These are phyloP conservation scores for Elymus sibiricus DNA, from an alignment of 176 grass and related monocot genomes.

Conservation along the genomic window DNA sequence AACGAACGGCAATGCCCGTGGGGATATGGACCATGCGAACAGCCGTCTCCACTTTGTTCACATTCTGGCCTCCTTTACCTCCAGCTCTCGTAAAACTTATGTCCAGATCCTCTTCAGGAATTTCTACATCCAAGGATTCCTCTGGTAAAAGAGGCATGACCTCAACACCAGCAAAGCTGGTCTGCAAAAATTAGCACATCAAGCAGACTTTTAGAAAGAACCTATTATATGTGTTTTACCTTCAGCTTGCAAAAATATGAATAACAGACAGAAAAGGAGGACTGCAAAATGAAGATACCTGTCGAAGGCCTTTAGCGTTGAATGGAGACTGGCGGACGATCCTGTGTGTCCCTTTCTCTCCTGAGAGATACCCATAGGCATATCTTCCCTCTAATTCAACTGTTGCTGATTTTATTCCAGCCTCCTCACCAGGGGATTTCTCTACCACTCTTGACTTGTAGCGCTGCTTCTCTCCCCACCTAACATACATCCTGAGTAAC, in stretches of 20 bases:
- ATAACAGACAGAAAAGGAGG: not conserved
- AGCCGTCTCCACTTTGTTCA: slow-evolving; percentile 97
- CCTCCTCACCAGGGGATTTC: slow-evolving; percentile 86
- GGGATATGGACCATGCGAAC: slow-evolving; percentile 96
- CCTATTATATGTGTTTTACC: not conserved
- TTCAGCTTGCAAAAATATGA: not conserved
- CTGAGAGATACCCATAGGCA: slow-evolving; percentile 94
- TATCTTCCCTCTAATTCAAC: slow-evolving; percentile 81
- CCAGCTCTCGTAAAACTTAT: slow-evolving; percentile 89
- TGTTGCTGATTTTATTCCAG: slow-evolving; percentile 95
- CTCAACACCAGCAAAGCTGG: slow-evolving; percentile 95
- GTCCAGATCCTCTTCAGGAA: slow-evolving; percentile 95
- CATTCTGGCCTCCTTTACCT: slow-evolving; percentile 96
- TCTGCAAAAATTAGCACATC: slow-evolving; percentile 42
- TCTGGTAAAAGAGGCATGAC: slow-evolving; percentile 92
- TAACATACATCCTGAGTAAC: slow-evolving; percentile 91
- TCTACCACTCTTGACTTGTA: slow-evolving; percentile 91
- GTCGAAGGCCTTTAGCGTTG: slow-evolving; percentile 94
- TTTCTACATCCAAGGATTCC: slow-evolving; percentile 78
- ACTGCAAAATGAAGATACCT: slow-evolving; percentile 46
- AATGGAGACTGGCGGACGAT: slow-evolving; percentile 96
- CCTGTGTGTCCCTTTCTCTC: slow-evolving; percentile 96
- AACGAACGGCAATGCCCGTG: slow-evolving; percentile 88
- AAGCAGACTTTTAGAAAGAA: not conserved
- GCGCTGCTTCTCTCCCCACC: slow-evolving; percentile 91